Percentiles rank a stretch among this genome's conserved stretches.
Evolutionary conservation across 441 rosid genomes (phyloP).

Genomic region (Brassica balearica): DNA sequence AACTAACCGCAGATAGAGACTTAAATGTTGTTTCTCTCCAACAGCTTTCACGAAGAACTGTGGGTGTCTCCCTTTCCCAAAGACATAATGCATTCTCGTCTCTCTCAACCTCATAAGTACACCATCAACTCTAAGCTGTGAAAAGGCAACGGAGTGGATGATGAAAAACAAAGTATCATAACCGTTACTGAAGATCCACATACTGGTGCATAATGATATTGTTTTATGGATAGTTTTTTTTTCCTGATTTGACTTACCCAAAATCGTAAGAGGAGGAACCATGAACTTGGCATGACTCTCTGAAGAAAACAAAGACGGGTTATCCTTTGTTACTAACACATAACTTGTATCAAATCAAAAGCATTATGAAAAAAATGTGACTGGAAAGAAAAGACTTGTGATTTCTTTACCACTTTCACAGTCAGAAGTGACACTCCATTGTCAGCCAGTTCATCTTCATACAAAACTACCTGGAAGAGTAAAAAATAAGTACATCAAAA

Average conservation of each 20-base stretch:
- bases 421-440: slow-evolving; percentile 93
- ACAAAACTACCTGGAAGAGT: slow-evolving; percentile 72
- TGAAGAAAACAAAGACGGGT: slow-evolving; percentile 46
- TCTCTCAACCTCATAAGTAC: slow-evolving; percentile 95
- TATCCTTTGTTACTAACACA: slow-evolving; percentile 23
- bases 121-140: slow-evolving; percentile 97
- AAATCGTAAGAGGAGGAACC: slow-evolving; percentile 96
- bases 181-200: slow-evolving; percentile 2
- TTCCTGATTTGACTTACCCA: slow-evolving; percentile 74
- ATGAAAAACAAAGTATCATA: slow-evolving; percentile 15
- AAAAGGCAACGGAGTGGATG: slow-evolving; percentile 33
- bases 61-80: slow-evolving; percentile 55
- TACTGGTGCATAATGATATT: not conserved
- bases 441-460: slow-evolving; percentile 98
- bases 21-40: slow-evolving; percentile 90
- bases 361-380: slow-evolving; percentile 26
- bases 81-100: slow-evolving; percentile 81
- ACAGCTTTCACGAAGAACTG: slow-evolving; percentile 84
- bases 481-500: slow-evolving; percentile 16
- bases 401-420: slow-evolving; percentile 88
- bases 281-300: slow-evolving; percentile 98
- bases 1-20: slow-evolving; percentile 73
- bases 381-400: slow-evolving; percentile 8
- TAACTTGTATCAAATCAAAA: slow-evolving; percentile 8
- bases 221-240: not conserved